Evolutionary conservation across 345 rosid genomes (phyloP), one percentile per base, ranked within the genome.

Genomic region (rapeseed (Brassica napus)): DNA sequence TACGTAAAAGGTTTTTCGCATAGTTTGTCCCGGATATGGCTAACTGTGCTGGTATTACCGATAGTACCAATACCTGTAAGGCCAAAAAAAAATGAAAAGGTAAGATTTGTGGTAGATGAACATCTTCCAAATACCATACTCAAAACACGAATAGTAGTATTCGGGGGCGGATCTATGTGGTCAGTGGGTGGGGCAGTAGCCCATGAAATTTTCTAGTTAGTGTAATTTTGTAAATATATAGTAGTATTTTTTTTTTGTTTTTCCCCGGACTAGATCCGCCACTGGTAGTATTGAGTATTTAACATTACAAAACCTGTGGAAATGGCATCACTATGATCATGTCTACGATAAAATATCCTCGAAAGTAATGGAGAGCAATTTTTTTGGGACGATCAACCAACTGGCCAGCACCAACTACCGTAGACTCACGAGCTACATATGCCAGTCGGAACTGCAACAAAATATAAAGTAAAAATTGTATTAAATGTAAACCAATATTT

Each of bases 301-400:
- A 35, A 77, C 64, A 32, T 15, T 44, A 82, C 62, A 88, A 83
- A 82, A 94, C 97, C 83, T 94, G 97, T 14, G 97, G 97, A 80
- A 94, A 87, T 16, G 98, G 98, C 12, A 94, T 76, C 30, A 87
- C 85, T 3, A 85, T 69, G 78, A 87, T 84, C 7, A 91, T 65
- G 81, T 94, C 98, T 1, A 89, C 5, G 42, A 71, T 55, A 83
- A 92, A 92, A 66, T 71, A 76, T 82, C 92, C 83, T 4, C 60
- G 64, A 24, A 94, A 26, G 85, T 94, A 92, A 83, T 89, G 64
- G 67, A 8, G 18, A 62, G 92, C 90, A 74, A 92, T 92, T 84
- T 84, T 86, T 59, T 73, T 89, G 6, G 6, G 98, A 77, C 90
- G 85, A 82, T 89, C 96, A 83, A 90, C 97, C 68, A 94, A 87